Base-by-base conservation (phyloP, 768 basidiomycete species). In the Hygrocybe coccinea region DNA sequence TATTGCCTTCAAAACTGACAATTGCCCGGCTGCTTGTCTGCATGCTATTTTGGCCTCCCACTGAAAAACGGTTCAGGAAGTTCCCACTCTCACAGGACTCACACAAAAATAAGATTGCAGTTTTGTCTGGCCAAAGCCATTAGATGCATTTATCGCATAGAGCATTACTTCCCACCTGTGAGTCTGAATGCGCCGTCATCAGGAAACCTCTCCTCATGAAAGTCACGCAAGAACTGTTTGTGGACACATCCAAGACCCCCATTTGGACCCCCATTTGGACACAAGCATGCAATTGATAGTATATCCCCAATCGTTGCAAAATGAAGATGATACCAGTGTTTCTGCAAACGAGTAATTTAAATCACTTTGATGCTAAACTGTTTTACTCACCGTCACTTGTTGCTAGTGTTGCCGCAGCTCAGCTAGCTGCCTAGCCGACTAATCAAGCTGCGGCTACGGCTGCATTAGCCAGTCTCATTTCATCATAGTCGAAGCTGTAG, bases 301-400 rank as follows among this genome's bases (percentile, higher is more conserved):
- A 38, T 22, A 37, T n/a, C 29, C 11, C 55, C 55, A 38, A 56
- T 56, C 35, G 4, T 17, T 22, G 14, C 25, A 15, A n/a, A n/a
- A 25, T 56, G 55, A 43, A 56, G 55, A 36, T 56, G 55, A 43
- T 56, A 44, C 49, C 49, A 56, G 22, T 21, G 21, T 37, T 14
- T 15, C 49, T 56, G 15, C 14, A 21, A 14, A 39, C 15, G 12
- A 39, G 22, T 29, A 29, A 22, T 47, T n/a, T 15, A 14, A n/a
- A 39, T 14, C 15, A 39, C 19, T 39, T 19, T 39, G 14, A 15
- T 39, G 3, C 19, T 19, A 19, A 39, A 19, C 14, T 3, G 19
- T 15, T 15, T 19, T 39, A 35, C 44, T 21, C 35, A 57, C 52
- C 50, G 8, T 37, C 44, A 14, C 12, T 45, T 14, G 34, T 53